These are phyloP conservation scores for Candida sonorensis DNA, from an alignment of 805 yeast genomes.

Conservation along the genomic window DNA sequence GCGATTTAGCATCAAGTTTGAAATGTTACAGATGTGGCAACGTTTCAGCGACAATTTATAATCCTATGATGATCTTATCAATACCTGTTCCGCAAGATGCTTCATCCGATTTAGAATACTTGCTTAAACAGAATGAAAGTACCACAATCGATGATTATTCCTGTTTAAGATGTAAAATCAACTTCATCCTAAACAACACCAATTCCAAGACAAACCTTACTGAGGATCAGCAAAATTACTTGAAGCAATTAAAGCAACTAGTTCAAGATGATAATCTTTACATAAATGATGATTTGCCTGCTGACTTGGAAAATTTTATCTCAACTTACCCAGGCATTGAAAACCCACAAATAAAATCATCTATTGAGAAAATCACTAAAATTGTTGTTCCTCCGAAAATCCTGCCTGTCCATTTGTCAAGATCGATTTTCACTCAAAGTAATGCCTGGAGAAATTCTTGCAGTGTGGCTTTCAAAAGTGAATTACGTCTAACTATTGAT, in stretches of 20 bases:
- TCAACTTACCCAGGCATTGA: conserved; percentile 31
- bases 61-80: conserved; percentile 66
- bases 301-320: conserved; percentile 40
- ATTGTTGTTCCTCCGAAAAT: conserved; percentile 64
- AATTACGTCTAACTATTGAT: conserved; percentile 41
- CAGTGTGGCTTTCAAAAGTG: conserved; percentile 58
- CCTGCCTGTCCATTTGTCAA: conserved; percentile 74
- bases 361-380: conserved; percentile 59
- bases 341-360: conserved; percentile 39
- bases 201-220: conserved; percentile 10
- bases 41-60: conserved; percentile 49
- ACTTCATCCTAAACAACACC: conserved; percentile 33
- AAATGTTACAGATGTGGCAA: conserved; percentile 62
- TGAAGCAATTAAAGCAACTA: conserved; percentile 31
- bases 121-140: conserved; percentile 50
- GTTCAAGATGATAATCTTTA: conserved; percentile 31
- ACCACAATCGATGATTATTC: conserved; percentile 77
- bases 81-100: conserved; percentile 60
- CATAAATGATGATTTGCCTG: conserved; percentile 63
- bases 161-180: conserved; percentile 64
- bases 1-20: conserved; percentile 58
- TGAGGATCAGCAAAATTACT: conserved; percentile 25
- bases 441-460: conserved; percentile 70
- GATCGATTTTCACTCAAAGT: conserved; percentile 70
- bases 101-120: conserved; percentile 34